Conservation (phyloP, 371 early-diverging fungal species). For the Actinomortierella ambigua region DNA sequence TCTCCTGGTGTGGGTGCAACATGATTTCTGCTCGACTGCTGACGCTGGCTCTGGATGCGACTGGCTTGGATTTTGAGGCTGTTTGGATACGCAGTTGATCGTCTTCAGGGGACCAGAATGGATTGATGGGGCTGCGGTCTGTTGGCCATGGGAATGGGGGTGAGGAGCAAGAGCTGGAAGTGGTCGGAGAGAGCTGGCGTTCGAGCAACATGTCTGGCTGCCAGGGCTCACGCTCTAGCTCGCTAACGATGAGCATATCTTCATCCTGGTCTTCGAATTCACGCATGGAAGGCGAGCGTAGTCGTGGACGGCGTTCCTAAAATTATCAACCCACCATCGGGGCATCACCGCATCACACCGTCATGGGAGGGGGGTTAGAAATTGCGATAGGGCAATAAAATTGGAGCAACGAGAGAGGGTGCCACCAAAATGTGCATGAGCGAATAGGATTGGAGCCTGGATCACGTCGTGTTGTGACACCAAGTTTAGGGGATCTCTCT, state of each 20-base stretch:
- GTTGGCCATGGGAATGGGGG: too few species aligned
- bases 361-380: not conserved
- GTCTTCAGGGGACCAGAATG: too few species aligned
- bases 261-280: conserved; percentile 39
- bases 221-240: conserved; percentile 47
- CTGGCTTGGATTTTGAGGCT: too few species aligned
- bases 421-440: not conserved
- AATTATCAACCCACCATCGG: too few species aligned
- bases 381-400: not conserved
- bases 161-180: not conserved
- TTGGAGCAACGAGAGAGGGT: not conserved
- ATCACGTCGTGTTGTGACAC: conserved; percentile 23
- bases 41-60: too few species aligned
- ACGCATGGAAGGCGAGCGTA: conserved; percentile 19
- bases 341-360: not conserved
- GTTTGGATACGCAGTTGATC: too few species aligned
- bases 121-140: too few species aligned
- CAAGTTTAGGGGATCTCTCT: too few species aligned
- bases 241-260: conserved; percentile 36
- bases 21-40: too few species aligned
- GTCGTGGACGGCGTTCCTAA: conserved; percentile 24
- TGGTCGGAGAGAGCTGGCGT: conserved; percentile 22
- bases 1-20: too few species aligned
- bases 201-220: conserved; percentile 41
- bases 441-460: not conserved